These are phyloP conservation scores for Penicillium cosmopolitanum DNA, from an alignment of 495 filamentous ascomycete genomes.

Conservation along the genomic window DNA sequence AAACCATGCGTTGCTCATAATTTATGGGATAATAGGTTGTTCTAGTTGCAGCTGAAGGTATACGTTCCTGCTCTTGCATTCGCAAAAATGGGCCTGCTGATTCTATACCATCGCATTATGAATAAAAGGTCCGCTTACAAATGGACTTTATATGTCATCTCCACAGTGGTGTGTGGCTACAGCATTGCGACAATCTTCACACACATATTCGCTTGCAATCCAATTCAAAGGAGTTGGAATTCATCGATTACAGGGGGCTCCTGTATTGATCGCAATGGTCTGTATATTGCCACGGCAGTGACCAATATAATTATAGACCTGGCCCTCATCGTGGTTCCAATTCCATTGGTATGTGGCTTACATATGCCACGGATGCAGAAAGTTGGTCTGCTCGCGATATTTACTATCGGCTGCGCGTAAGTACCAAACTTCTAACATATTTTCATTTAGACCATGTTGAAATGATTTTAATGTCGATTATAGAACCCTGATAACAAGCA, in stretches of 20 bases:
- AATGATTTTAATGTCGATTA: neutral
- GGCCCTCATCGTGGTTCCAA: constrained; percentile 1
- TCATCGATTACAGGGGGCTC: constrained; percentile 19
- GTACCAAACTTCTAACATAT: constrained; percentile 1
- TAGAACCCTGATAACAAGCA: constrained; percentile 32
- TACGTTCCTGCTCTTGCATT: constrained; percentile 40
- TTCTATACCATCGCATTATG: constrained; percentile 29
- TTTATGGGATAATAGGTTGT: constrained; percentile 16
- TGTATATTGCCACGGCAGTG: constrained; percentile 40
- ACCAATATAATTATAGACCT: constrained; percentile 30
- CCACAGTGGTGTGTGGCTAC: constrained; percentile 17
- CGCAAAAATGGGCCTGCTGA: constrained; percentile 33
- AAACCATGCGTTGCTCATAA: too few species aligned
- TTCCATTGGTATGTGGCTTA: neutral
- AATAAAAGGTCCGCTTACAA: neutral
- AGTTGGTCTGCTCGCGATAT: constrained; percentile 24
- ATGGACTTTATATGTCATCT: too few species aligned
- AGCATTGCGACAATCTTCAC: constrained; percentile 33
- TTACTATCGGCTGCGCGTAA: constrained; percentile 31
- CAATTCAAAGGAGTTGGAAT: constrained; percentile 39
- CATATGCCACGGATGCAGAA: constrained; percentile 20
- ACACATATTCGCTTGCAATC: constrained; percentile 43
- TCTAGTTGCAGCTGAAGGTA: constrained; percentile 29
- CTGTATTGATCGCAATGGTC: constrained; percentile 32
- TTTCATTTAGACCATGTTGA: too few species aligned